Conservation (phyloP, 345 rosid species). For the Dipteronia dyeriana region DNA sequence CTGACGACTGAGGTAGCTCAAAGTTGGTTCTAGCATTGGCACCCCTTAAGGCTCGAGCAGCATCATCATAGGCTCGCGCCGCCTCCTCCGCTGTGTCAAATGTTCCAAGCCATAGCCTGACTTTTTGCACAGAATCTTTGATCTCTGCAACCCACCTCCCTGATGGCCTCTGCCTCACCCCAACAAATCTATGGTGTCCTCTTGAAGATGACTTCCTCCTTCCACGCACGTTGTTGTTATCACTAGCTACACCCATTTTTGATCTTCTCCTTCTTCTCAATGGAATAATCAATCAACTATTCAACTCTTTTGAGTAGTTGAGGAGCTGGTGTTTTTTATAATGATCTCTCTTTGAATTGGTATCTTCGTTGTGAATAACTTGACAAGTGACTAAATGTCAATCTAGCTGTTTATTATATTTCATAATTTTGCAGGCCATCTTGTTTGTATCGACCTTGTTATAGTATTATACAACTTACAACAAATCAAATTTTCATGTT, state of each 20-base stretch:
- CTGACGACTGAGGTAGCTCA: constrained; percentile 32
- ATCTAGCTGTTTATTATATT: neutral
- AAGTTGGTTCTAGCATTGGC: constrained; percentile 56
- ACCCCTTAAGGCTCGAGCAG: constrained; percentile 52
- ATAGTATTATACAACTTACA: too few relatives aligned
- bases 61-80: constrained; percentile 54
- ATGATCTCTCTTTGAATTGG: constrained; percentile 5
- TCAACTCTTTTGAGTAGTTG: neutral
- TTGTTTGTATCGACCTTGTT: constrained; percentile 14
- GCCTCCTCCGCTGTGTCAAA: constrained; percentile 65
- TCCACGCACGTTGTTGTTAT: constrained; percentile 15
- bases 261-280: neutral
- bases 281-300: too few relatives aligned
- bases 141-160: constrained; percentile 70
- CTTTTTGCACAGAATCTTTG: constrained; percentile 52
- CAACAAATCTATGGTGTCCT: constrained; percentile 53
- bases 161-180: constrained; percentile 59
- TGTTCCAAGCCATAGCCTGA: constrained; percentile 60
- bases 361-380: neutral
- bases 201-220: constrained; percentile 42
- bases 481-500: too few relatives aligned
- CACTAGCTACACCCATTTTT: constrained; percentile 19
- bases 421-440: constrained; percentile 19
- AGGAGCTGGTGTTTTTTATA: constrained; percentile 8
- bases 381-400: constrained; percentile 4